Evolutionary conservation across 1,284 basidiomycete genomes (phyloP).

Genomic region (Abortiporus biennis): DNA sequence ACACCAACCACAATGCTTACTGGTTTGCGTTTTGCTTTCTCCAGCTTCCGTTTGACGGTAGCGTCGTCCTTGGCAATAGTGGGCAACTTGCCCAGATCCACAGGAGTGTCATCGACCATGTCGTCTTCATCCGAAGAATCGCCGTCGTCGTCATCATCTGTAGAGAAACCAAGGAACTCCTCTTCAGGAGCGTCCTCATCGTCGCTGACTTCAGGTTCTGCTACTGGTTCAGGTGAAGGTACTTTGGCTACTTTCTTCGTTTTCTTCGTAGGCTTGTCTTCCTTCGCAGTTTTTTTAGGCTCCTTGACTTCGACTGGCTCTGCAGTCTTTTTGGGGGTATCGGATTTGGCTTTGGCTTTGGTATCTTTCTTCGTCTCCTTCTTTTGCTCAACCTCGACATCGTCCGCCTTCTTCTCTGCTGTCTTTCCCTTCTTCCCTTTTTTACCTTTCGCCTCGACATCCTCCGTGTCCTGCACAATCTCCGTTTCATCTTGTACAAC

Average conservation of each 20-base stretch:
- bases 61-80: slow-evolving; percentile 83
- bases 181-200: slow-evolving; percentile 29
- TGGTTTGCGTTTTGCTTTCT: slow-evolving; percentile 74
- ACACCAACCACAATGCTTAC: slow-evolving; percentile 39
- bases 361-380: slow-evolving; percentile 6
- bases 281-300: no score
- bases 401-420: slow-evolving; percentile 5
- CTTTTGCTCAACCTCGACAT: slow-evolving; percentile 2
- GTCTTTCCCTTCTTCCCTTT: slow-evolving; percentile 11
- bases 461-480: slow-evolving; percentile 14
- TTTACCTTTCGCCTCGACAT: slow-evolving; percentile 8
- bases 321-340: slow-evolving; percentile 1
- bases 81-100: slow-evolving; percentile 71
- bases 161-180: slow-evolving; percentile 68
- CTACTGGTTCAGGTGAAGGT: slow-evolving; percentile 5
- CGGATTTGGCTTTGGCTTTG: slow-evolving; percentile 2
- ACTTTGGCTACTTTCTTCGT: slow-evolving; percentile 5
- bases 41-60: slow-evolving; percentile 73
- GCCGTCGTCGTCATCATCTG: slow-evolving; percentile 56
- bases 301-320: no score
- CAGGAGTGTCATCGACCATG: slow-evolving; percentile 41
- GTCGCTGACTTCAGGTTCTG: slow-evolving; percentile 11
- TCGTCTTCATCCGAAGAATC: slow-evolving; percentile 82
- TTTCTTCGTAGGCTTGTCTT: neutral
- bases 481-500: slow-evolving; percentile 10